A percentile compares a stretch with the other conserved stretches of the same genome.
Conservation (phyloP, 2,329 filamentous ascomycete species). For the Neobulgaria alba region DNA sequence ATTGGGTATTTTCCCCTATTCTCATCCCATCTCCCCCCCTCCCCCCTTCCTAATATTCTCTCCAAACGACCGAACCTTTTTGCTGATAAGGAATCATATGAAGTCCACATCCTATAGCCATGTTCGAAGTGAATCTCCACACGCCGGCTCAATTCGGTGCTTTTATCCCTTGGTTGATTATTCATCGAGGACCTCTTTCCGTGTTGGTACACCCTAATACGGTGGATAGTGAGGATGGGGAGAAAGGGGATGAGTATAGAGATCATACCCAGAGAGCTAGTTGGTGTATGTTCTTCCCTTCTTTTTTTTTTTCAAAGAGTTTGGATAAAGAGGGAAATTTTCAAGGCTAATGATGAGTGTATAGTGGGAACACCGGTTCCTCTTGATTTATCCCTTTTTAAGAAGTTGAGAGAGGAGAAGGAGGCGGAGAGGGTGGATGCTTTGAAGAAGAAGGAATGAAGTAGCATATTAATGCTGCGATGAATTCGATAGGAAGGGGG, state of each 20-base stretch:
- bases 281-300: no score
- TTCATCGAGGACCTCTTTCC: constrained; percentile 73
- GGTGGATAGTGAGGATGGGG: constrained; percentile 41
- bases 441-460: not conserved
- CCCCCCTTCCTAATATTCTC: no score
- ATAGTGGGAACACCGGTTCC: constrained; percentile 60
- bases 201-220: constrained; percentile 80
- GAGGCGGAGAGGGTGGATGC: constrained; percentile 1
- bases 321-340: no score
- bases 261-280: constrained; percentile 52
- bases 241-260: constrained; percentile 23
- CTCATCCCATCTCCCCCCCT: no score
- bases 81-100: no score
- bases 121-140: constrained; percentile 90
- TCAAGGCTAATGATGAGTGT: no score
- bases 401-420: constrained; percentile 14
- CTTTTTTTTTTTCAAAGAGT: no score
- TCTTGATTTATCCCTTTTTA: constrained; percentile 47
- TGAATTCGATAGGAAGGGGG: no score
- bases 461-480: no score
- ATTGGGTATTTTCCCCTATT: no score
- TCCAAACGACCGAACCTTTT: no score
- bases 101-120: constrained; percentile 72
- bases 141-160: constrained; percentile 83
- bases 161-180: constrained; percentile 75